Percentiles rank a stretch among this genome's conserved stretches.
Evolutionary conservation across 2,329 filamentous ascomycete genomes (phyloP).

Genomic region (Acrocalymma vagum): DNA sequence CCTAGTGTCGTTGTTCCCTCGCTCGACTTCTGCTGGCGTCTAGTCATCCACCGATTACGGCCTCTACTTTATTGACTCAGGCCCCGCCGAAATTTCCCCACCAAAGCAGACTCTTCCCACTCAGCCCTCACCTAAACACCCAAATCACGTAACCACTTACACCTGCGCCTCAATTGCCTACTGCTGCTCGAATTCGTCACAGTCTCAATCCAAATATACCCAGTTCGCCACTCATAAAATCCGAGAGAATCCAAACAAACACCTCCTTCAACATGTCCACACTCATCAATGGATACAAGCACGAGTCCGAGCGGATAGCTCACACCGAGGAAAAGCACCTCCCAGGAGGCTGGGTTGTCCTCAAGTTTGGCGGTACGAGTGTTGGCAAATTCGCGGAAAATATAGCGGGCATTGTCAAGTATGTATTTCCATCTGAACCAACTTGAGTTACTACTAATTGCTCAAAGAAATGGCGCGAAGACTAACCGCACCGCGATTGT

Average conservation of each 20-base stretch:
- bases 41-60: conserved; percentile 17
- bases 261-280: conserved; percentile 32
- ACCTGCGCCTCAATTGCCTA: conserved; percentile 10
- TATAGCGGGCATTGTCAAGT: conserved; percentile 70
- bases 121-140: conserved; percentile 10
- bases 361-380: conserved; percentile 95
- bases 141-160: conserved; percentile 9
- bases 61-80: conserved; percentile 12
- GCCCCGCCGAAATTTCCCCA: conserved; percentile 12
- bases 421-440: conserved; percentile 6
- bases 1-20: conserved; percentile 12
- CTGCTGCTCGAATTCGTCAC: not conserved
- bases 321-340: conserved; percentile 57
- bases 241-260: too few species aligned
- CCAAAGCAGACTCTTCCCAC: conserved; percentile 6
- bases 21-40: conserved; percentile 10
- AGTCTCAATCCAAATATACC: conserved; percentile 1
- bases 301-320: conserved; percentile 48
- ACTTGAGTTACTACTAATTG: conserved; percentile 37
- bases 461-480: conserved; percentile 63
- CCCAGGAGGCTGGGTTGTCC: conserved; percentile 77
- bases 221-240: not conserved
- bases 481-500: conserved; percentile 86
- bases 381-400: conserved; percentile 87
- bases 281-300: conserved; percentile 40